Evolutionary conservation across 805 yeast species (phyloP), one percentile per base, ranked within the genome.

Genomic region (Isabelozyma rhagii): DNA sequence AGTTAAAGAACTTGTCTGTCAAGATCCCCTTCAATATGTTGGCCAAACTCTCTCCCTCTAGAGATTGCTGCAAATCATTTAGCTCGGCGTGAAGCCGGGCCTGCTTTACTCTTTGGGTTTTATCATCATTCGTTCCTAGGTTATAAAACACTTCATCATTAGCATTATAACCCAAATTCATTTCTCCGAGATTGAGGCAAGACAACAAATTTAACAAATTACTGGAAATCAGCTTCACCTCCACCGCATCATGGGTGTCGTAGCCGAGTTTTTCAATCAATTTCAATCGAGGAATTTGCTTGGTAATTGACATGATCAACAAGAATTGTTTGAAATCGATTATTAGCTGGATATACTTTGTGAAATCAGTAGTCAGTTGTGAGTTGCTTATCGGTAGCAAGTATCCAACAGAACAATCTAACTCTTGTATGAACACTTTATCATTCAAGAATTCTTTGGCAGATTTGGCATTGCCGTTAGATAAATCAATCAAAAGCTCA

Each of bases 281-380:
- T 47, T 62, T 63, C 5, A 14, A 28, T 9, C 64, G 46, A 0
- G 69, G 52, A 10, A 67, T 62, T 27, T 57, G 53, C 41, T 59
- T 58, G 1, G 64, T 56, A 18, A 60, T 51, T 3, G 70, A 57
- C 38, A 72, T 54, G 7, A 70, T 52, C 43, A 68, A 52, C 17
- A 70, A 54, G 43, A 68, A 66, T 27, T 56, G 57, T 51, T 71
- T 69, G 47, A 61, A 55, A 49, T 69, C 71, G n/a, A 70, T 60
- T 7, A 65, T 58, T n/a, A 54, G 52, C 10, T 43, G 41, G 14
- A 68, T 46, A 47, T 63, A 64, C 4, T 55, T 55, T 43, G 63
- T 47, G 46, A 66, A 69, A 13, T 47, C 45, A 17, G 28, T 21
- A 10, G 49, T 29, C 9, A 17, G 31, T 17, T 48, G 41, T 17